Evolutionary conservation across 2,329 filamentous ascomycete species (phyloP), one percentile per base, ranked within the genome.

Genomic region (Diaporthe amygdali): DNA sequence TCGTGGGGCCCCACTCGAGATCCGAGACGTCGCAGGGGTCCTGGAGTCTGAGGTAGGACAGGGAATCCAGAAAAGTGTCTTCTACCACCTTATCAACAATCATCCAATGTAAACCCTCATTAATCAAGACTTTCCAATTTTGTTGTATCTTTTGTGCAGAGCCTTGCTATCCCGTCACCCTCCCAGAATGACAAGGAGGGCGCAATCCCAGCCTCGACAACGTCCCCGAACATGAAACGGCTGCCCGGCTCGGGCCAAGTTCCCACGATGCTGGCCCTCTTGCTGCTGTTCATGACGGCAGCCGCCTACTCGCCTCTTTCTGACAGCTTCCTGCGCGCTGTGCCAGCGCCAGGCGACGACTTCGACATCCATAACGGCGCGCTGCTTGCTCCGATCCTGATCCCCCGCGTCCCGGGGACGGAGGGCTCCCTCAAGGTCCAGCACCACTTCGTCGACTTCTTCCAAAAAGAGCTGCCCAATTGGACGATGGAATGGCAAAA

Each of bases 401-500:
- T 93, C 64, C 92, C 96, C 1, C 93, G 96, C 72, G 95, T 99
- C 0, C 94, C 96, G 8, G 96, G 95, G 20, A 97, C 95, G 1
- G 86, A 91, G 1, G 95, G 94, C 34, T 94, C 92, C 17, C 80
- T 83, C 20, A 87, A 87, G 66, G 94, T 93, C 3, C 92, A 96
- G 76, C 87, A 90, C 52, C 96, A 98, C 82, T 94, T 99, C 78
- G 89, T 92, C 77, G 84, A 92, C 79, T 98, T 96, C 87, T 97
- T 98, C 83, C 82, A 82, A 63, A 85, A 84, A 7, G 85, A 91
- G 22, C 89, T 98, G 27, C 95, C 96, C 1, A 84, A 89, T 44
- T 99, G 96, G 96, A 88, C 84, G 6, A 80, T 97, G 52, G 87
- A 91, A 59, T 94, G 94, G 83, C 96, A 99, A 79, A 98, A 98